A percentile compares a stretch with the other conserved stretches of the same genome.
phyloP scores from a whole-genome alignment of 1,284 basidiomycete species.

The Leccinum pachyderme region DNA sequence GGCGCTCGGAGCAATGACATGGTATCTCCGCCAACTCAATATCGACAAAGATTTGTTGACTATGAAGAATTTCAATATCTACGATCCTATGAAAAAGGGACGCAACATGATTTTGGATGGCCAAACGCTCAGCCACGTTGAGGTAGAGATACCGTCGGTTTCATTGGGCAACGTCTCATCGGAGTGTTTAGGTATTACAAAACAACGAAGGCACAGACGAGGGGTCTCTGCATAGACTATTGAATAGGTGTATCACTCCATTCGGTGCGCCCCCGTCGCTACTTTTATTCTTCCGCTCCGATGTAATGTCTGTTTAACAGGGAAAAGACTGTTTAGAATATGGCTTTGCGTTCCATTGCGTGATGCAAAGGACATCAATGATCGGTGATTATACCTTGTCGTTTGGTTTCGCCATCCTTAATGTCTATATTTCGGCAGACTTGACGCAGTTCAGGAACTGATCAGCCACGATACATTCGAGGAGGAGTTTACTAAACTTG shows the following conservation, averaged over 20 bases:
- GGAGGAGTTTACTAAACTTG: slow-evolving; percentile 68
- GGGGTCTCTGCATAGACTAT: slow-evolving; percentile 79
- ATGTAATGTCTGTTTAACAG: slow-evolving; percentile 37
- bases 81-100: slow-evolving; percentile 89
- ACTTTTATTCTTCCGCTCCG: slow-evolving; percentile 8
- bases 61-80: slow-evolving; percentile 95
- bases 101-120: slow-evolving; percentile 86
- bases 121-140: slow-evolving; percentile 90
- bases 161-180: slow-evolving; percentile 12
- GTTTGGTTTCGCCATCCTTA: slow-evolving; percentile 8
- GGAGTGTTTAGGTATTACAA: slow-evolving; percentile 62
- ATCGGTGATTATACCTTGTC: slow-evolving; percentile 51
- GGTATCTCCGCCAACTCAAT: slow-evolving; percentile 90
- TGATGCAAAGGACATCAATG: slow-evolving; percentile 80
- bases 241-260: slow-evolving; percentile 86
- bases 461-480: slow-evolving; percentile 77
- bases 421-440: slow-evolving; percentile 43
- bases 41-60: slow-evolving; percentile 91
- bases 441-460: slow-evolving; percentile 91
- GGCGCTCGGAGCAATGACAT: slow-evolving; percentile 87
- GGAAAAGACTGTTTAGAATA: slow-evolving; percentile 89
- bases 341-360: slow-evolving; percentile 92
- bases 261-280: slow-evolving; percentile 59
- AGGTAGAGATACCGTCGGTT: slow-evolving; percentile 48
- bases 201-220: slow-evolving; percentile 92